These are phyloP conservation scores for Epichloe elymi DNA, from an alignment of 2,329 filamentous ascomycete genomes.

Conservation along the genomic window DNA sequence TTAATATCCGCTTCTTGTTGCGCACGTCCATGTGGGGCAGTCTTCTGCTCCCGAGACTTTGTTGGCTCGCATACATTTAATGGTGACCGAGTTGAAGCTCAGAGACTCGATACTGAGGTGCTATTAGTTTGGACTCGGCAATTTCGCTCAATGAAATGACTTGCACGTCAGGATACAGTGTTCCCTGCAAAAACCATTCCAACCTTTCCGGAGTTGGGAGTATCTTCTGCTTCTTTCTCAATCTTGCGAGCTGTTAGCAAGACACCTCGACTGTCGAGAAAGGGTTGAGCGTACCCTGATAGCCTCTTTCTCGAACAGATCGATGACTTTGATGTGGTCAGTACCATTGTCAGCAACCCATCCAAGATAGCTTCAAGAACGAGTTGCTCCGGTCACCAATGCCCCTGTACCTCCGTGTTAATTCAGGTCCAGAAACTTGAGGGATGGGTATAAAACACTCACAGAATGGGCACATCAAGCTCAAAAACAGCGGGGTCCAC, in stretches of 20 bases:
- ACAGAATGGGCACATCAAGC: constrained; percentile 19
- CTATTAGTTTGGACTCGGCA: not conserved
- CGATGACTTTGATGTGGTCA: constrained; percentile 52
- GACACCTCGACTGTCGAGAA: too few relatives aligned
- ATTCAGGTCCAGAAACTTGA: too few relatives aligned
- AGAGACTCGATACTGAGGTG: constrained; percentile 32
- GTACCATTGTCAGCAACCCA: not conserved
- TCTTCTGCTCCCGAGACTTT: too few relatives aligned
- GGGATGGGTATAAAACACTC: not conserved
- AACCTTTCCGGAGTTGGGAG: constrained; percentile 62
- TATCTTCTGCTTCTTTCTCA: constrained; percentile 55
- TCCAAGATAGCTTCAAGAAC: constrained; percentile 39
- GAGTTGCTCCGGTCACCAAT: constrained; percentile 66
- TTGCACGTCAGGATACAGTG: constrained; percentile 17
- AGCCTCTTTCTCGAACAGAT: constrained; percentile 69
- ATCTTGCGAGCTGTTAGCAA: constrained; percentile 28
- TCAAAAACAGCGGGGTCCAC: constrained; percentile 51
- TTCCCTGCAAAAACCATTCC: constrained; percentile 79
- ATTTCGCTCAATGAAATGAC: not conserved
- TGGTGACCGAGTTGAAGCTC: constrained; percentile 35
- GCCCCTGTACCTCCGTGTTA: constrained; percentile 3
- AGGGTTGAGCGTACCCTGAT: constrained; percentile 7
- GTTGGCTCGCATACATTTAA: constrained; percentile 21
- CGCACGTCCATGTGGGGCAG: too few relatives aligned
- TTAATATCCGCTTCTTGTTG: too few relatives aligned